Conservation (phyloP, 2,329 filamentous ascomycete species). For the Cytospora leucostoma region DNA sequence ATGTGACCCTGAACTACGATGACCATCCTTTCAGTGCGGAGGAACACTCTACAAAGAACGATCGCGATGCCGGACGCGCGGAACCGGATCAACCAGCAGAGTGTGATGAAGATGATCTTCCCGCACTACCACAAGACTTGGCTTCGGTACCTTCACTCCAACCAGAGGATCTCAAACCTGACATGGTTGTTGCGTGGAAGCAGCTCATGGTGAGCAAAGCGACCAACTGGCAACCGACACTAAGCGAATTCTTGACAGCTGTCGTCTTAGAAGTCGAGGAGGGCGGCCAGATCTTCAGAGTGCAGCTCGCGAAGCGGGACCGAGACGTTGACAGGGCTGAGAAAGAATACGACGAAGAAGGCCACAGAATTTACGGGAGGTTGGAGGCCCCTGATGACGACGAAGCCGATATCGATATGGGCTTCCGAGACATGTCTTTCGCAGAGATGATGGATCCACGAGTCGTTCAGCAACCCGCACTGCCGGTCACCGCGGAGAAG, state of each 20-base stretch:
- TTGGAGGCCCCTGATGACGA: conserved; percentile 73
- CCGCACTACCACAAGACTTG: conserved; percentile 60
- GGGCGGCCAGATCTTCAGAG: conserved; percentile 52
- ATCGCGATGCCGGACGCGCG: conserved; percentile 23
- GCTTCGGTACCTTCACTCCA: conserved; percentile 53
- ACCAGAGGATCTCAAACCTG: conserved; percentile 50
- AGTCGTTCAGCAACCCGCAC: conserved; percentile 53
- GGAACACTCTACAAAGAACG: conserved; percentile 35
- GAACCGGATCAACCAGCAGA: conserved; percentile 34
- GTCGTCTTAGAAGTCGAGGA: conserved; percentile 59
- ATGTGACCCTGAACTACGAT: conserved; percentile 46
- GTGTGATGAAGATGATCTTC: conserved; percentile 58
- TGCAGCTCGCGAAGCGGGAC: conserved; percentile 72
- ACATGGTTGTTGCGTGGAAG: conserved; percentile 71
- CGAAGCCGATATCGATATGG: conserved; percentile 63
- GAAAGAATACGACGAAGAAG: conserved; percentile 64
- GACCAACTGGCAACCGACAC: conserved; percentile 66
- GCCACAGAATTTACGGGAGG: conserved; percentile 71
- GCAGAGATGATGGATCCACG: conserved; percentile 68
- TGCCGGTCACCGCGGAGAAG: neutral
- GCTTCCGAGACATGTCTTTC: conserved; percentile 61
- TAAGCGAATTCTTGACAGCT: conserved; percentile 63
- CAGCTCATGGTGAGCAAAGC: conserved; percentile 61
- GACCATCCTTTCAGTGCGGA: conserved; percentile 33
- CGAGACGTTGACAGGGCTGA: conserved; percentile 56